A percentile compares a stretch with the other conserved stretches of the same genome.
Evolutionary conservation across 495 filamentous ascomycete species (phyloP).

Genomic region (Cryomyces antarcticus): DNA sequence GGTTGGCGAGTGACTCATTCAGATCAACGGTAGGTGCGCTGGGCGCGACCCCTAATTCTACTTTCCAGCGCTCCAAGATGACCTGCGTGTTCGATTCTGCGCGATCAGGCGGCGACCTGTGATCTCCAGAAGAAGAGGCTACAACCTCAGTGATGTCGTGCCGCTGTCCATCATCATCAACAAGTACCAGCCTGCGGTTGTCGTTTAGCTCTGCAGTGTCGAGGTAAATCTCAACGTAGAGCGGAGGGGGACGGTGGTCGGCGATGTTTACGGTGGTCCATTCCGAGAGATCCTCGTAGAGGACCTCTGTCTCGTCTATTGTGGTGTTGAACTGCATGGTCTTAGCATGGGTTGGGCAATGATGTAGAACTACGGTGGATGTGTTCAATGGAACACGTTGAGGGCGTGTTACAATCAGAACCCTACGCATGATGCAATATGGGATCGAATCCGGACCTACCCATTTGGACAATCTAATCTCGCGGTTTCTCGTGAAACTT

Average conservation of each 20-base stretch:
- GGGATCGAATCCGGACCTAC: conserved; percentile 32
- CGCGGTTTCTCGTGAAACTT: conserved; percentile 34
- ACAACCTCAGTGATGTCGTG: conserved; percentile 84
- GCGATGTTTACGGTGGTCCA: conserved; percentile 65
- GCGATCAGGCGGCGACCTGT: conserved; percentile 27
- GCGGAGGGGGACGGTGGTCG: conserved; percentile 57
- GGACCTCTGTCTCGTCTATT: conserved; percentile 73
- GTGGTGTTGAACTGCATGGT: conserved; percentile 69
- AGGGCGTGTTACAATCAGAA: too few relatives aligned
- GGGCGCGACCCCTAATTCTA: conserved; percentile 47
- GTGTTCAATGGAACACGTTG: not conserved
- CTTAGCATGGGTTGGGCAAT: not conserved
- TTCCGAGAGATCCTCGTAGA: conserved; percentile 53
- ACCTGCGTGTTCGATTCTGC: conserved; percentile 35
- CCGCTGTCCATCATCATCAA: conserved; percentile 73
- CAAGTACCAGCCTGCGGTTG: conserved; percentile 68
- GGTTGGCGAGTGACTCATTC: conserved; percentile 52
- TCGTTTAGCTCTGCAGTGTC: conserved; percentile 61
- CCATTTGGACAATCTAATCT: conserved; percentile 73
- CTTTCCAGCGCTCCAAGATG: conserved; percentile 73
- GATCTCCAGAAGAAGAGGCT: conserved; percentile 31
- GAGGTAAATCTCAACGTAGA: conserved; percentile 80
- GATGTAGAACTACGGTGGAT: not conserved
- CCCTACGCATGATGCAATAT: not conserved
- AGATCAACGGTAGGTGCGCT: conserved; percentile 40